Evolutionary conservation across 345 rosid species (phyloP), one percentile per base, ranked within the genome.

Genomic region (Trapa incisa): DNA sequence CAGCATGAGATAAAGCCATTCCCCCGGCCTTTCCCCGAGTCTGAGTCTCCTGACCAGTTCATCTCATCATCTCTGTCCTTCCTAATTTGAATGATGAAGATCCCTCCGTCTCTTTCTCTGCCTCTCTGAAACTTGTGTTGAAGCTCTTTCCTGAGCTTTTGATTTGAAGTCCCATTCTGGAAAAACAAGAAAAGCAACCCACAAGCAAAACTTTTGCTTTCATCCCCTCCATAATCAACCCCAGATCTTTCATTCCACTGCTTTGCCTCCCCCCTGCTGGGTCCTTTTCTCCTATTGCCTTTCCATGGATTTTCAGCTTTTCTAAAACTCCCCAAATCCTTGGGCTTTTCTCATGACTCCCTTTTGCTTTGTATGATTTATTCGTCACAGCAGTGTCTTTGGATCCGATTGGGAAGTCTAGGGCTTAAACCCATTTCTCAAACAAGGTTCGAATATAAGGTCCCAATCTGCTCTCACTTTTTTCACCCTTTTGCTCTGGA

Each of bases 361-460:
- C 22, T 17, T 22, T 50, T 14, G 56, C 65, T 35, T 7, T 35
- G 48, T 45, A 45, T 22, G 29, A 22, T 13, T 45, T 11, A 45
- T 45, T 7, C 7, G 48, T 45, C 48, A 7, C 48, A 7, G 43
- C 48, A 57, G 52, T 33, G 48, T 63, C 41, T 43, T 52, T 69
- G 68, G 77, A 77, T 80, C 75, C 69, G 35, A 65, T 65, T 14
- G 48, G 17, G 60, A 37, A 61, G 67, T 79, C 70, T 75, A 71
- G 82, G 82, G 79, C 79, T 54, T 54, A 54, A 5, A n/a, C n/a
- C n/a, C 60, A 54, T 1, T 17, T 45, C 12, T 45, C 11, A 5
- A 45, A 45, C 48, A 6, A 7, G 0, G 48, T 13, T 45, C 48
- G 48, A 45, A 45, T 45, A 7, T 7, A 7, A 45, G 48, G 48